Evolutionary conservation across 2,329 filamentous ascomycete species (phyloP), one percentile per base, ranked within the genome.

Genomic region (Aureobasidium vineae): DNA sequence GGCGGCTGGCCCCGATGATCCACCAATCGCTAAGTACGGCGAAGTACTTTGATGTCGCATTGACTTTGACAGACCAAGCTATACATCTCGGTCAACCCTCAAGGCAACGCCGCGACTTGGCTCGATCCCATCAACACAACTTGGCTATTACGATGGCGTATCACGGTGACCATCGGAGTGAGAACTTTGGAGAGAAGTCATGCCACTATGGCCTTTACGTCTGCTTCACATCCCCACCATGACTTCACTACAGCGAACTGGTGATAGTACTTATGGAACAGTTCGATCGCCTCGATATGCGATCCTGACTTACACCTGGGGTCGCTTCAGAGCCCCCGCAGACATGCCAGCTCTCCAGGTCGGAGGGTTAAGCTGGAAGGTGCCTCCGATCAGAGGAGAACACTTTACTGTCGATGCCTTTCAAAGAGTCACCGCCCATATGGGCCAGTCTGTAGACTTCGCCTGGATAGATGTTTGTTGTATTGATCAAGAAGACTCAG

Each of bases 161-260:
- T 16, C 19, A 21, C 6, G 31, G 50, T 11, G 31, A 53, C 2
- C 26, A 16, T 15, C 26, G 50, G 4, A 36, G 16, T 7, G 28
- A 4, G 8, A 53, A 53, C 16, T 53, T 53, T 53, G 50, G 50
- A 53, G 50, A 21, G 50, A 53, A 21, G 50, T 53, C 16, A 31
- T 36, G 31, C 50, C 50, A n/a, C 50, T 53, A 11, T 53, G 50
- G 50, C 50, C 50, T 15, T 16, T 53, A 36, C 50, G 50, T 5
- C 28, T 53, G 50, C 50, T 53, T 33, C 50, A 53, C 50, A 53
- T 53, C 13, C 50, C 50, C 19, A 53, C 50, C 26, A 53, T 53
- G 50, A 53, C 50, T 10, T 53, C 50, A 11, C 8, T 53, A 28
- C 26, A 53, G 16, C 50, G 50, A 11, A n/a, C 28, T n/a, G 50